These are phyloP conservation scores for Zygosaccharomyces rouxii DNA, from an alignment of 805 yeast species.

Conservation along the genomic window DNA sequence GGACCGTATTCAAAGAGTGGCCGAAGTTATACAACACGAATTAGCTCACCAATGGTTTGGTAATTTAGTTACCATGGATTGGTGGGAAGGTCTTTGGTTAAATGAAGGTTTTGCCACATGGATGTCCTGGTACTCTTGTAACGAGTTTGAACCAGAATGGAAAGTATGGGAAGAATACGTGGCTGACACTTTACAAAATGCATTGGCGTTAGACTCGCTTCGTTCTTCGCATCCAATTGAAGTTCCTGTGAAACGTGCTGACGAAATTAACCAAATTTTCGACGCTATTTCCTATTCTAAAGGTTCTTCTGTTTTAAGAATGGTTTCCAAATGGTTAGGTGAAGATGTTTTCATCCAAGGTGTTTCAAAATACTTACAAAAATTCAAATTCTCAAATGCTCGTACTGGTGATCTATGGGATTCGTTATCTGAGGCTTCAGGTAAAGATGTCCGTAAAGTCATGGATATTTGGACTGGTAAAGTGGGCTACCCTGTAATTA, in stretches of 20 bases:
- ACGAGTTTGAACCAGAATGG: constrained; percentile 76
- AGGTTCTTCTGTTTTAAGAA: constrained; percentile 74
- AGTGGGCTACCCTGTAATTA: constrained; percentile 71
- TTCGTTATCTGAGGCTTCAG: constrained; percentile 63
- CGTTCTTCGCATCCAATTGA: constrained; percentile 84
- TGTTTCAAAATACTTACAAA: constrained; percentile 70
- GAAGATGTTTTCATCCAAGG: constrained; percentile 74
- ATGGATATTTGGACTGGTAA: constrained; percentile 81
- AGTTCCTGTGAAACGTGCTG: constrained; percentile 73
- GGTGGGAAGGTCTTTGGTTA: constrained; percentile 89
- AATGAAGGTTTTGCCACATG: constrained; percentile 89
- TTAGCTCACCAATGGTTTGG: constrained; percentile 93
- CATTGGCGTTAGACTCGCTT: constrained; percentile 69
- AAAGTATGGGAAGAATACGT: constrained; percentile 83
- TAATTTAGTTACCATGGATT: constrained; percentile 83
- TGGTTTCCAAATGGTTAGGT: constrained; percentile 77
- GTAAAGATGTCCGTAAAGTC: constrained; percentile 63
- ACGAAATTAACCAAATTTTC: constrained; percentile 77
- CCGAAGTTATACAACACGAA: constrained; percentile 85
- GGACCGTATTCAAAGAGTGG: constrained; percentile 64
- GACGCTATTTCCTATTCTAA: constrained; percentile 80
- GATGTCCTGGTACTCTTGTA: constrained; percentile 85
- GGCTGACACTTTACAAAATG: constrained; percentile 68
- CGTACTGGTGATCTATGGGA: constrained; percentile 74
- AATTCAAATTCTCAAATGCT: constrained; percentile 75